Percentiles rank a stretch among this genome's conserved stretches.
phyloP scores from a whole-genome alignment of 2,329 filamentous ascomycete genomes.

The Seiridium unicorne region DNA sequence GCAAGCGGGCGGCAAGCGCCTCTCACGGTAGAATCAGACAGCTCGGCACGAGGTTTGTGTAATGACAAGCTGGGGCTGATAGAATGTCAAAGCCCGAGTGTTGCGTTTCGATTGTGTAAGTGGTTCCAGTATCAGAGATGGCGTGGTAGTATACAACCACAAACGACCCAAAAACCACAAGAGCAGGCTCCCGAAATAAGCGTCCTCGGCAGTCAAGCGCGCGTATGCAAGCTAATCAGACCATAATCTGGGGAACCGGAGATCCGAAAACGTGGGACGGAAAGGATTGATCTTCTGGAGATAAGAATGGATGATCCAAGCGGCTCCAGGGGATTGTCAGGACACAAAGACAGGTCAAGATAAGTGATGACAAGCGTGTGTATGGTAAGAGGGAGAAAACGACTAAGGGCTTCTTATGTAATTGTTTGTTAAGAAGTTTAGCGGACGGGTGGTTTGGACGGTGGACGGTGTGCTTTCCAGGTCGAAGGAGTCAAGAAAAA shows the following conservation, averaged over 20 bases:
- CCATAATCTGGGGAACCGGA: slow-evolving; percentile 37
- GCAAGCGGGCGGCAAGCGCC: slow-evolving; percentile 35
- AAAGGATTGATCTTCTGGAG: slow-evolving; percentile 21
- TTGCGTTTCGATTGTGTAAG: slow-evolving; percentile 7
- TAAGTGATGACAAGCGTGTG: slow-evolving; percentile 20
- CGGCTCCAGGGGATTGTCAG: slow-evolving; percentile 27
- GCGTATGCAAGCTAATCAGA: slow-evolving; percentile 39
- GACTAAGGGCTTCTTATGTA: slow-evolving; percentile 12
- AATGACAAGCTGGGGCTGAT: slow-evolving; percentile 6
- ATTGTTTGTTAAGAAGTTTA: slow-evolving; percentile 13
- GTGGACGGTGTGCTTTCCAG: slow-evolving; percentile 3
- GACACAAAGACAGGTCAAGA: slow-evolving; percentile 13
- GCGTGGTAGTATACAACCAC: slow-evolving; percentile 10
- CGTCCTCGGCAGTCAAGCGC: slow-evolving; percentile 13
- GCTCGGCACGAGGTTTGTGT: slow-evolving; percentile 1
- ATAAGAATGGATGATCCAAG: slow-evolving; percentile 33
- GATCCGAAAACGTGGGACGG: slow-evolving; percentile 37
- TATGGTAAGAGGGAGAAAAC: slow-evolving; percentile 27
- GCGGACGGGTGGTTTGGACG: slow-evolving; percentile 1
- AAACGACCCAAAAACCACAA: neutral
- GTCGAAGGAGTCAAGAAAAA: neutral
- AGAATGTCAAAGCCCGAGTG: neutral
- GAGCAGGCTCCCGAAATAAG: neutral
- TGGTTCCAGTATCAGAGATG: slow-evolving; percentile 7
- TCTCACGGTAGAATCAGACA: slow-evolving; percentile 20